Percentiles rank a stretch among this genome's conserved stretches.
Evolutionary conservation across 148 eudicot species (phyloP).

Genomic region (Talinum fruticosum): DNA sequence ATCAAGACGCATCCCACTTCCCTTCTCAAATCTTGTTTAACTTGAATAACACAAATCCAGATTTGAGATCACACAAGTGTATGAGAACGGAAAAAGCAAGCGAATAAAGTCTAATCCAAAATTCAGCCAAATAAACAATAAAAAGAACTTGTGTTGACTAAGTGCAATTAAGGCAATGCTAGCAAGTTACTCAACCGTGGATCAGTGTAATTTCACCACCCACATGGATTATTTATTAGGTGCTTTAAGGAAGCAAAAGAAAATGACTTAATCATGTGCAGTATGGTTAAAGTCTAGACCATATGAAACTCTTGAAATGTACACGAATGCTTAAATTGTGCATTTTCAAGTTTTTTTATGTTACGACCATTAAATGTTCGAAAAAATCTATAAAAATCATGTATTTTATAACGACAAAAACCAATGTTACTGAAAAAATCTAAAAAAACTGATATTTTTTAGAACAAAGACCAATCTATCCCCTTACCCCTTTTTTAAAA

Average conservation of each 20-base stretch:
- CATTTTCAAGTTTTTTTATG: too few relatives aligned
- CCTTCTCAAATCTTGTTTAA: neutral
- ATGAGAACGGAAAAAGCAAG: neutral
- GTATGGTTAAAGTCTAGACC: neutral
- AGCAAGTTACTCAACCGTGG: neutral
- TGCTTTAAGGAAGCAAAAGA: neutral
- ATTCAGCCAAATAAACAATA: neutral
- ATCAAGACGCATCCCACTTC: neutral
- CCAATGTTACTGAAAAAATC: too few relatives aligned
- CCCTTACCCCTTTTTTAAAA: too few relatives aligned
- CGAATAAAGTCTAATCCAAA: neutral
- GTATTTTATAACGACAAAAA: too few relatives aligned
- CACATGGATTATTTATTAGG: neutral
- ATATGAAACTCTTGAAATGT: neutral
- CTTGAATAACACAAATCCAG: neutral
- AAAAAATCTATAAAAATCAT: too few relatives aligned
- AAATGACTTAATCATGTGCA: neutral
- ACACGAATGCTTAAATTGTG: neutral
- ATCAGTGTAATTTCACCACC: neutral
- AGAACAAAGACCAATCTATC: too few relatives aligned
- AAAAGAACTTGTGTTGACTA: neutral
- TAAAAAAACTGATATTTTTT: too few relatives aligned
- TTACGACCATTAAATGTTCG: too few relatives aligned
- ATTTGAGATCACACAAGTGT: neutral
- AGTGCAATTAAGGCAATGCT: neutral